Evolutionary conservation across 2,329 filamentous ascomycete genomes (phyloP), one percentile per base, ranked within the genome.

Genomic region (Ascochyta pisi): DNA sequence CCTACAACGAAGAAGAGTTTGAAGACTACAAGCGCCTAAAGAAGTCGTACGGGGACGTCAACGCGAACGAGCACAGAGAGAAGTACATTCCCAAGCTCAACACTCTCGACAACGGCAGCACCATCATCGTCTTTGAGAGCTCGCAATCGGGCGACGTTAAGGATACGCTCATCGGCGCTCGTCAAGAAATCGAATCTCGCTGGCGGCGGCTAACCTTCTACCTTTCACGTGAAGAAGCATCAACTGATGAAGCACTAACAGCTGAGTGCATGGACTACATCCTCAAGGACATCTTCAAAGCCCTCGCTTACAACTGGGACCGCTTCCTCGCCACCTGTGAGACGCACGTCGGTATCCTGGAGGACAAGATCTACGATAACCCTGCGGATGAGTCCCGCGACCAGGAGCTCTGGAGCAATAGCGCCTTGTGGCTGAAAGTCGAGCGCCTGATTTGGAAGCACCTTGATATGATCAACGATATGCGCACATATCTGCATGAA

Each of bases 171-270:
- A 78, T 84, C 19, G 73, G 78, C 2, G 81, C 82, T 3, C 74
- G 82, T 13, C 76, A 80, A 40, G 78, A 82, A 53, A 77, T 81
- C 43, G 82, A 84, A 64, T 75, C 75, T n/a, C 74, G 78, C n/a
- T 84, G 82, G 82, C 76, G 81, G 8, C 73, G 82, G 5, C 66
- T 84, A 6, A 80, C 81, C 0, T 83, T 83, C 58, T 82, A 81
- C 54, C 71, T 83, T 0, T 76, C 76, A 2, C 75, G 76, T 29
- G 41, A 51, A 16, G 49, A 53, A 46, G 50, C 55, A 8, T 46
- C 50, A 26, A 37, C 50, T 3, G 78, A 82, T 41, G 76, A 79
- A 4, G 65, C 69, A 9, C 67, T 83, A 13, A 77, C 78, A 7
- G 68, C 76, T 4, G 78, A 81, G 57, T 83, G 81, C 49, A 82